Evolutionary conservation across 768 basidiomycete species (phyloP).

Genomic region (Wakefieldia striispora): DNA sequence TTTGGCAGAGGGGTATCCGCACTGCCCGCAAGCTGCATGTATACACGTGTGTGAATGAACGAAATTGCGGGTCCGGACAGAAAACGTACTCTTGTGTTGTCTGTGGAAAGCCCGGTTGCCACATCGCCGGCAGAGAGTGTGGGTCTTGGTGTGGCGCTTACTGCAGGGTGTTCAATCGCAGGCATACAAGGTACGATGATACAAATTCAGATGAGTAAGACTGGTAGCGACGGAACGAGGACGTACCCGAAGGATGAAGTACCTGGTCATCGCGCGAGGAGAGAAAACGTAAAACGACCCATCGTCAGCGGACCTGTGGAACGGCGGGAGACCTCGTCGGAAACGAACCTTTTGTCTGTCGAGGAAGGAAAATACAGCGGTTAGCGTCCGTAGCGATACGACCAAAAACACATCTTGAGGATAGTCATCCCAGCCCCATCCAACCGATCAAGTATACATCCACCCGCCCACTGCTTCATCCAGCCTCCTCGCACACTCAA

Average conservation of each 20-base stretch:
- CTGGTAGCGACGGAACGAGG: background rate
- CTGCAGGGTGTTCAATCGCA: conserved; percentile 37
- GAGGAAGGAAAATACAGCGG: conserved; percentile 18
- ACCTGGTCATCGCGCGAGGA: conserved; percentile 51
- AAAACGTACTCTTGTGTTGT: conserved; percentile 88
- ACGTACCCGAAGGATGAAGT: conserved; percentile 95
- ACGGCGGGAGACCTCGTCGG: background rate
- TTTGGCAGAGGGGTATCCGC: conserved; percentile 96
- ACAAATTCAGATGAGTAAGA: too few relatives aligned
- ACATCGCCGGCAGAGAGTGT: conserved; percentile 97
- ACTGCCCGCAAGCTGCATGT: conserved; percentile 83
- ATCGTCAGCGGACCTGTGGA: conserved; percentile 13
- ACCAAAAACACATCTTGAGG: background rate
- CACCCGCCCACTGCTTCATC: conserved; percentile 19
- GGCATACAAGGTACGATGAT: background rate
- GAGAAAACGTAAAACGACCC: background rate
- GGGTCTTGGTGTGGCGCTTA: conserved; percentile 96
- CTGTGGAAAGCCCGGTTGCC: conserved; percentile 95
- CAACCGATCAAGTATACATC: conserved; percentile 17
- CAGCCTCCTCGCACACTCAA: conserved; percentile 15
- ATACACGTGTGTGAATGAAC: conserved; percentile 2
- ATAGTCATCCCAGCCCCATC: conserved; percentile 31
- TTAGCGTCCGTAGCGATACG: conserved; percentile 9
- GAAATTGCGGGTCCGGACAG: background rate
- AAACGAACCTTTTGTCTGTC: conserved; percentile 81